phyloP scores from a whole-genome alignment of 306 rosid species.

The Glycine soja region DNA sequence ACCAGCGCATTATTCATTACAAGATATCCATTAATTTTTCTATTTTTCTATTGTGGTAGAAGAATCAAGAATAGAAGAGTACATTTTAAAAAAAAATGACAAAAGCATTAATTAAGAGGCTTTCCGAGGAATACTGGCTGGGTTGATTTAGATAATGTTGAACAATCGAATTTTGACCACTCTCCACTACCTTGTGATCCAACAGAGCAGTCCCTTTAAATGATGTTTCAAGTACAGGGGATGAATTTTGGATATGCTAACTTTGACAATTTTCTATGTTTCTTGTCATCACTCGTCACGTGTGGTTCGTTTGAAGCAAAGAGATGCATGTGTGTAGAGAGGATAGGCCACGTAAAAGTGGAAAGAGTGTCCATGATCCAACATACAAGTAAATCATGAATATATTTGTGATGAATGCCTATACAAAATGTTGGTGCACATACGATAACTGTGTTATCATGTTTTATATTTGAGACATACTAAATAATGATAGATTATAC shows the following conservation, averaged over 20 bases:
- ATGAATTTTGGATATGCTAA: not conserved
- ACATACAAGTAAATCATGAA: not conserved
- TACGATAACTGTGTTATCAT: too few relatives aligned
- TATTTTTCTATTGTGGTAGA: not conserved
- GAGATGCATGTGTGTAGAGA: too few relatives aligned
- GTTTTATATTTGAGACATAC: too few relatives aligned
- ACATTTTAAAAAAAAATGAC: not conserved
- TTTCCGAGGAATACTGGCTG: not conserved
- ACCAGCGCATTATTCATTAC: constrained; percentile 1
- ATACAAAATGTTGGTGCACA: too few relatives aligned
- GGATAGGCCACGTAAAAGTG: not conserved
- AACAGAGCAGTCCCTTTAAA: not conserved
- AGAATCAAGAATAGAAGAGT: not conserved
- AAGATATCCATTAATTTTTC: not conserved
- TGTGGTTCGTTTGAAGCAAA: constrained; percentile 7
- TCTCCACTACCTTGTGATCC: not conserved
- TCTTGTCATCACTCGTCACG: not conserved
- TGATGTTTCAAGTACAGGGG: not conserved
- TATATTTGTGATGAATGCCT: too few relatives aligned
- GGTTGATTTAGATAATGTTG: not conserved
- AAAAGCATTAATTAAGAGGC: not conserved
- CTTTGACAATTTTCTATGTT: not conserved
- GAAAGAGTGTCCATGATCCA: not conserved
- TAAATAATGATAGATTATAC: too few relatives aligned
- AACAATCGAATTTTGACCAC: not conserved